Evolutionary conservation across 768 basidiomycete species (phyloP).

Genomic region (Amanita pallidorosea): DNA sequence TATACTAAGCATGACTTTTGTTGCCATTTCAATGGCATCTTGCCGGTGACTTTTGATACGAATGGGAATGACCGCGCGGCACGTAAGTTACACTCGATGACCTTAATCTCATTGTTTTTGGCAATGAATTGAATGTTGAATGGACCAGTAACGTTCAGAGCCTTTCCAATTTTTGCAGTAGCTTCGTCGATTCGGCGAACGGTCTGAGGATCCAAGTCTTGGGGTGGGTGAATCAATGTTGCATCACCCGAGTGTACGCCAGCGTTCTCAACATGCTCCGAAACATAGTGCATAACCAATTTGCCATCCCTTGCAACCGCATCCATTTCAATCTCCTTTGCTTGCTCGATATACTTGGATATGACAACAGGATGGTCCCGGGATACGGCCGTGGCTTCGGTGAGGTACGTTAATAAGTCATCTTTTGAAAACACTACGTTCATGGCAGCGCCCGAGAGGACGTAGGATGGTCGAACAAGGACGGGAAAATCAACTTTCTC

Average conservation of each 20-base stretch:
- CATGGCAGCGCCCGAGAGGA: conserved; percentile 99
- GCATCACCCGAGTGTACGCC: conserved; percentile 99
- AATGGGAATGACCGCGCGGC: conserved; percentile 98
- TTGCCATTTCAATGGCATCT: conserved; percentile 98
- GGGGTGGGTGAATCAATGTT: conserved; percentile 94
- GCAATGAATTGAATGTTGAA: conserved; percentile 99
- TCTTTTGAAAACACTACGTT: conserved; percentile 94
- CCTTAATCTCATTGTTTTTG: conserved; percentile 99
- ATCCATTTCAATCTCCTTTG: conserved; percentile 99
- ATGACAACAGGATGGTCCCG: conserved; percentile 88
- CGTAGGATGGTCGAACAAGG: conserved; percentile 94
- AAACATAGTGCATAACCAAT: conserved; percentile 99
- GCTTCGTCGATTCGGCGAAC: conserved; percentile 95
- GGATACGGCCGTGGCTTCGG: conserved; percentile 92
- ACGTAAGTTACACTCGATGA: conserved; percentile 98
- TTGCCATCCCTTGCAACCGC: conserved; percentile 95
- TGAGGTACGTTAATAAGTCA: conserved; percentile 86
- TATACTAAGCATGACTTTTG: conserved; percentile 92
- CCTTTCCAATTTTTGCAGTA: conserved; percentile 94
- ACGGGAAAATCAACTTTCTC: conserved; percentile 91
- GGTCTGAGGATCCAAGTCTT: conserved; percentile 95
- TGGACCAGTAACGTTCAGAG: conserved; percentile 95
- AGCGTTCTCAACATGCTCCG: conserved; percentile 98
- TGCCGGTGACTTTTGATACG: conserved; percentile 95
- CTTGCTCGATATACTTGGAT: conserved; percentile 98